phyloP scores from a whole-genome alignment of 2,329 filamentous ascomycete species.

The Drechslerella coelobrocha region DNA sequence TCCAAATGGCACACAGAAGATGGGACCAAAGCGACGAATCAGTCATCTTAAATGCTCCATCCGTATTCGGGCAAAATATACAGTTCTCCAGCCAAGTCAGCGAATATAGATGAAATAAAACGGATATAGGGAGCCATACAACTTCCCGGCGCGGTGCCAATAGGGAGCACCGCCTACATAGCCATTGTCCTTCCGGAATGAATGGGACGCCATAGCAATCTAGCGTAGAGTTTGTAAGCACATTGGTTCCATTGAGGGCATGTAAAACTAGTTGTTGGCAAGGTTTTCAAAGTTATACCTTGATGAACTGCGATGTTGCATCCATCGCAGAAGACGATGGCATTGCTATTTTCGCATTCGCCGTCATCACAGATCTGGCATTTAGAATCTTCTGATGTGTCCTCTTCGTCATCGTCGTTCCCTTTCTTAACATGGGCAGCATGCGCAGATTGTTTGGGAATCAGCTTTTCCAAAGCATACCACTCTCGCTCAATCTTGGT shows the following conservation, averaged over 20 bases:
- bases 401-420: constrained; percentile 51
- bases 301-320: constrained; percentile 98
- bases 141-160: constrained; percentile 89
- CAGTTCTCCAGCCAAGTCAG: constrained; percentile 69
- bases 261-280: no score
- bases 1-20: constrained; percentile 96
- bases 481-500: constrained; percentile 99
- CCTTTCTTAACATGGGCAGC: constrained; percentile 75
- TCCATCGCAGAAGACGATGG: constrained; percentile 97
- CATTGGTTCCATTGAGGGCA: background rate
- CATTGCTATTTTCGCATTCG: constrained; percentile 99
- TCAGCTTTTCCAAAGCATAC: constrained; percentile 93
- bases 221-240: constrained; percentile 5
- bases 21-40: constrained; percentile 97
- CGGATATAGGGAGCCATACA: constrained; percentile 61
- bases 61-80: constrained; percentile 97
- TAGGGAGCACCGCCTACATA: constrained; percentile 89
- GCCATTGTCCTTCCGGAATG: constrained; percentile 97
- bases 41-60: constrained; percentile 98
- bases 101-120: constrained; percentile 6
- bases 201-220: constrained; percentile 99
- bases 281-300: constrained; percentile 50
- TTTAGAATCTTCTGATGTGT: constrained; percentile 83
- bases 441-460: constrained; percentile 93
- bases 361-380: constrained; percentile 98